A percentile compares a stretch with the other conserved stretches of the same genome.
Conservation (phyloP, 176 grass and related monocot genomes). For the Thalia dealbata region DNA sequence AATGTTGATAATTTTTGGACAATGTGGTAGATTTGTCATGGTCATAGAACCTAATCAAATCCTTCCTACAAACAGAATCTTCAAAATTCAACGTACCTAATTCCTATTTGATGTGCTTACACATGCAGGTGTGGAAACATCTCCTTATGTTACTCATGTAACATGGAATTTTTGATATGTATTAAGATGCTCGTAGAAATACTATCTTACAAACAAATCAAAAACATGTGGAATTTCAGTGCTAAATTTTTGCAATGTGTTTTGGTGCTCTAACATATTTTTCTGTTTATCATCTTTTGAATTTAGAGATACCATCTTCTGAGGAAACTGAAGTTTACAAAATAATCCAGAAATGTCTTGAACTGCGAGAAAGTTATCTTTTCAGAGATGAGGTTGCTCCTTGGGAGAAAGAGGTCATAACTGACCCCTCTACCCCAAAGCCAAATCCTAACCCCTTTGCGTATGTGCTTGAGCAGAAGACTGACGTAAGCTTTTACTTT, state of each 20-base stretch:
- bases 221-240: background rate
- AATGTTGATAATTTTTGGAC: background rate
- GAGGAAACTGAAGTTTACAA: constrained; percentile 86
- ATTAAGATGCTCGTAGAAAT: background rate
- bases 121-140: background rate
- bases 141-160: background rate
- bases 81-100: background rate
- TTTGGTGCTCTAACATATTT: too few relatives aligned
- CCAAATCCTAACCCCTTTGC: constrained; percentile 73
- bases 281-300: constrained; percentile 13
- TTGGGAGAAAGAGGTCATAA: constrained; percentile 95
- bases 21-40: background rate
- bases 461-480: constrained; percentile 55
- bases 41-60: background rate
- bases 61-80: background rate
- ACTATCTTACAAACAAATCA: background rate
- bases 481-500: constrained; percentile 40
- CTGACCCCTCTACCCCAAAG: constrained; percentile 89
- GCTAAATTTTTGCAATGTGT: too few relatives aligned
- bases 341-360: constrained; percentile 87
- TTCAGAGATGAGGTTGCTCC: constrained; percentile 88
- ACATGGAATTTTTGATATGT: background rate
- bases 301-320: constrained; percentile 55
- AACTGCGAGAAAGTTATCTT: constrained; percentile 71
- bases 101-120: background rate